phyloP scores from a whole-genome alignment of 768 basidiomycete species.

The Xanthoconium stramineum region DNA sequence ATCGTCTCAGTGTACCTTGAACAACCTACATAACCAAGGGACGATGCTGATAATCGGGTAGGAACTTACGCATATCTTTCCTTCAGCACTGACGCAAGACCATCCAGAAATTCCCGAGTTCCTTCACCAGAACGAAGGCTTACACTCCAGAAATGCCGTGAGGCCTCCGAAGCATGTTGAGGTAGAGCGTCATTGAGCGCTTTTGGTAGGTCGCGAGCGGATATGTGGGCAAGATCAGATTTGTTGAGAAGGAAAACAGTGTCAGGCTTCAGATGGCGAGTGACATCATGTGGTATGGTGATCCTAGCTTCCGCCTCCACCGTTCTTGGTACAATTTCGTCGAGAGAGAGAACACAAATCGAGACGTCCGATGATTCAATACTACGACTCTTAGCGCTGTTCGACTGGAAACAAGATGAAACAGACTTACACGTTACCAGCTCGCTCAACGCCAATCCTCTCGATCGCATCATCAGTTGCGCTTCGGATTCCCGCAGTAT shows the following conservation, averaged over 20 bases:
- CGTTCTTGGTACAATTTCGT: slow-evolving; percentile 34
- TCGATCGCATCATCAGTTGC: slow-evolving; percentile 70
- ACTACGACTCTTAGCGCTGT: slow-evolving; percentile 35
- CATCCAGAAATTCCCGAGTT: slow-evolving; percentile 54
- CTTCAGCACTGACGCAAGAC: slow-evolving; percentile 48
- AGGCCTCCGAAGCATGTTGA: neutral
- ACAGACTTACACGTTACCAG: slow-evolving; percentile 56
- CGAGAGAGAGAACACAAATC: slow-evolving; percentile 78
- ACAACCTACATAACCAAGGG: neutral
- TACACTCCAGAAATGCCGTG: slow-evolving; percentile 46
- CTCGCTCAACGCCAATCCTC: slow-evolving; percentile 76
- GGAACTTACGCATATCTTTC: slow-evolving; percentile 24
- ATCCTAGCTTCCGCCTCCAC: slow-evolving; percentile 12
- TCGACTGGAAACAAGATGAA: neutral
- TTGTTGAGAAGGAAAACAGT: slow-evolving; percentile 83
- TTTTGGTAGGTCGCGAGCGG: slow-evolving; percentile 4
- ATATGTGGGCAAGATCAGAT: slow-evolving; percentile 47
- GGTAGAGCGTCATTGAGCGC: slow-evolving; percentile 21
- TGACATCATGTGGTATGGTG: slow-evolving; percentile 45
- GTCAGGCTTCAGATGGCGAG: slow-evolving; percentile 45
- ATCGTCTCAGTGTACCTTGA: slow-evolving; percentile 19
- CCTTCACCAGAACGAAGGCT: slow-evolving; percentile 64
- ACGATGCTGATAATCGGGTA: neutral
- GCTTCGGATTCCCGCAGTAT: slow-evolving; percentile 80
- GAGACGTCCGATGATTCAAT: slow-evolving; percentile 65